Percentiles rank a stretch among this genome's conserved stretches.
These are phyloP conservation scores for Arabidopsis thaliana DNA, from an alignment of 345 rosid species.

Conservation along the genomic window TAIR10.1 NC_003070.9:18583001-18583500, in stretches of 20 bases:
- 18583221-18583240: not conserved
- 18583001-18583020: slow-evolving; percentile 5
- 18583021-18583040: not conserved
- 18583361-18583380: not conserved
- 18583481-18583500: slow-evolving; percentile 84
- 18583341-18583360: slow-evolving; percentile 15
- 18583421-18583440: slow-evolving; percentile 77
- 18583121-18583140: slow-evolving; percentile 69
- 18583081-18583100: slow-evolving; percentile 74
- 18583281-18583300: slow-evolving; percentile 1
- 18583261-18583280: not conserved
- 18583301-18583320: not conserved
- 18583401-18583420: slow-evolving; percentile 88
- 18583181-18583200: slow-evolving; percentile 52
- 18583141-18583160: slow-evolving; percentile 86
- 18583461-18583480: slow-evolving; percentile 83
- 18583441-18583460: slow-evolving; percentile 72
- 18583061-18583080: slow-evolving; percentile 13
- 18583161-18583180: slow-evolving; percentile 85
- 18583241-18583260: not conserved
- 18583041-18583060: not conserved
- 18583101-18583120: slow-evolving; percentile 93
- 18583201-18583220: not conserved
- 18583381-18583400: slow-evolving; percentile 22
- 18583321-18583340: slow-evolving; percentile 5